Base-by-base conservation (phyloP, 306 rosid species). In the Dryas drummondii region DNA sequence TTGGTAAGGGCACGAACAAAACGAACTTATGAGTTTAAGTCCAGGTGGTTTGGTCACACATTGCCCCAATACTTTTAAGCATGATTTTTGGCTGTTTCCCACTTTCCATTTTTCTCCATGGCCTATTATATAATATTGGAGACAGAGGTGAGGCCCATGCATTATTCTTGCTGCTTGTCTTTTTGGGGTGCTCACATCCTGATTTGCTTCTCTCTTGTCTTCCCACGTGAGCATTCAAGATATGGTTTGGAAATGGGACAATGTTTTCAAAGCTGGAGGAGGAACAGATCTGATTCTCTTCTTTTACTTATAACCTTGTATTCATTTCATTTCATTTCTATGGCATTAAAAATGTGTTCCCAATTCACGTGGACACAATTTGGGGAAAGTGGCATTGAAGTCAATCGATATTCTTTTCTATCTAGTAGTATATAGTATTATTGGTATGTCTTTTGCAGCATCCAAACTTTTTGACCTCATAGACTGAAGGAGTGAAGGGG, bases 141-240 rank as follows among this genome's bases (percentile, higher is more conserved):
- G 87, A 84, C 91, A 81, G n/a, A 54, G 70, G 78, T 72, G 55
- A 80, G 86, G 79, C 80, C 93, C 86, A 79, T 81, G 71, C 75
- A 44, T 77, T 79, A 69, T 83, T 84, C 82, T 72, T 57, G 66
- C 6, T 80, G 80, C 64, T 67, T 82, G 72, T 70, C 77, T 53
- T 76, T 74, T 55, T 51, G 71, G 0, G 26, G 70, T 22, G 55
- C 55, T 81, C 77, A 6, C 77, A 10, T 75, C 74, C 57, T 52
- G 66, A 53, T 72, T 78, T 74, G 70, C 56, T 73, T 53, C 37
- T 61, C 45, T 26, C 51, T 58, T 8, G 70, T 80, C 74, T 50
- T 74, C 82, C 80, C 84, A 75, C 73, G 77, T 70, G 80, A 68
- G 51, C 14, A 74, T 73, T 57, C 37, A 57, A 76, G 54, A 66